These are phyloP conservation scores for Aspergillus candidus DNA, from an alignment of 2,329 filamentous ascomycete species.

Conservation along the genomic window DNA sequence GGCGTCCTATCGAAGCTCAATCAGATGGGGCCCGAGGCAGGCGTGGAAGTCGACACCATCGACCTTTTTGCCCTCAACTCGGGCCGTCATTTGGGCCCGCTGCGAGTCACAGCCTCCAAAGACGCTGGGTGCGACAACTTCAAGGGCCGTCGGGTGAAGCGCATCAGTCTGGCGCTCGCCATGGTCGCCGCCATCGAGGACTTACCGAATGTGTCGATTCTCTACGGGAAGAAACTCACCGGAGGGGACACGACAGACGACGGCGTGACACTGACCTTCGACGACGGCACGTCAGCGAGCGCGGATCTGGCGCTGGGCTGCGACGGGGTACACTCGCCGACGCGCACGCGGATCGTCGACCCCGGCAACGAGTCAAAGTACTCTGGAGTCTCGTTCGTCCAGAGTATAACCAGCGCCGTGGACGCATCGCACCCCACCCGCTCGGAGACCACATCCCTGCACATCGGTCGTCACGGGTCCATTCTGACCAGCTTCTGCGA, in stretches of 20 bases:
- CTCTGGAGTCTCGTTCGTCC: constrained; percentile 35
- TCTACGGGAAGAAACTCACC: constrained; percentile 7
- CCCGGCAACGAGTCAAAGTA: constrained; percentile 31
- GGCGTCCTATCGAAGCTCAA: constrained; percentile 27
- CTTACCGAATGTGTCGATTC: constrained; percentile 1
- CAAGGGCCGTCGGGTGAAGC: constrained; percentile 28
- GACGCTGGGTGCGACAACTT: constrained; percentile 21
- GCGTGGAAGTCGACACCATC: constrained; percentile 24
- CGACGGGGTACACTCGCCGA: constrained; percentile 37
- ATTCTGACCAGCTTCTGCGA: constrained; percentile 33
- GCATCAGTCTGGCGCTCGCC: constrained; percentile 26
- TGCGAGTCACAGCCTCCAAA: constrained; percentile 26
- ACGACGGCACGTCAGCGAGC: constrained; percentile 25
- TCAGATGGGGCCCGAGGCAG: constrained; percentile 24
- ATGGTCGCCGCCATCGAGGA: constrained; percentile 27
- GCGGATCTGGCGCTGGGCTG: constrained; percentile 36
- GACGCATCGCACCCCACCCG: constrained; percentile 14
- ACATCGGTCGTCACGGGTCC: constrained; percentile 30
- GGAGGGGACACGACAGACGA: constrained; percentile 11
- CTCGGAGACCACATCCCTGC: constrained; percentile 26
- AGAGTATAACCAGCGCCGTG: constrained; percentile 26
- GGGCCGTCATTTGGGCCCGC: constrained; percentile 22
- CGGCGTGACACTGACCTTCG: constrained; percentile 23
- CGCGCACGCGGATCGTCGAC: constrained; percentile 31
- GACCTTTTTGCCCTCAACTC: constrained; percentile 29